Evolutionary conservation across 1,139 yeast genomes (phyloP).

Genomic region (Kluyveromyces sp.): DNA sequence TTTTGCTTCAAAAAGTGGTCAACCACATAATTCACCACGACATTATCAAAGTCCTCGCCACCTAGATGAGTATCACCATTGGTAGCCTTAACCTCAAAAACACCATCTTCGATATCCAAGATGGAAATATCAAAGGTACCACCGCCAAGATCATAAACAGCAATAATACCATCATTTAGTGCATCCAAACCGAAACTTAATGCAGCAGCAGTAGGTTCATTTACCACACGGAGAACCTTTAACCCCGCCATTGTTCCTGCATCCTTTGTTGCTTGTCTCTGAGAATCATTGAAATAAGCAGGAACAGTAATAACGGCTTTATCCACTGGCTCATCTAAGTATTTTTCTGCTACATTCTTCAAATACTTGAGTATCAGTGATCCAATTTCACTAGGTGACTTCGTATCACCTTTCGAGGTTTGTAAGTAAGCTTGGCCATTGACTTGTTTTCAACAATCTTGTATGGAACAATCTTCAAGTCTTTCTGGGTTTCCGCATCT

Average conservation of each 20-base stretch:
- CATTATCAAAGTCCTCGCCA: constrained; percentile 72
- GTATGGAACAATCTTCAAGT: constrained; percentile 48
- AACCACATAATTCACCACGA: constrained; percentile 48
- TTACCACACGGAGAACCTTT: constrained; percentile 60
- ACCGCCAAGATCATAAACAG: constrained; percentile 78
- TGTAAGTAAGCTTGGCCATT: constrained; percentile 60
- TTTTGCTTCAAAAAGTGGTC: constrained; percentile 37
- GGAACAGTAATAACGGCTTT: constrained; percentile 77
- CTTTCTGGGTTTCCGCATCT: constrained; percentile 60
- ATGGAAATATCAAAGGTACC: constrained; percentile 80
- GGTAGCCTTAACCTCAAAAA: constrained; percentile 75
- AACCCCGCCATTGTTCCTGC: constrained; percentile 64
- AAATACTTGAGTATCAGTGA: constrained; percentile 28
- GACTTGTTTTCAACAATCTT: constrained; percentile 38
- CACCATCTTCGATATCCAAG: constrained; percentile 72
- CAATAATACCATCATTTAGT: constrained; percentile 49
- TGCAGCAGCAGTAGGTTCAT: constrained; percentile 81
- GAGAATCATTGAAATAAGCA: constrained; percentile 72
- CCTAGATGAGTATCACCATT: constrained; percentile 81
- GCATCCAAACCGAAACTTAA: constrained; percentile 64
- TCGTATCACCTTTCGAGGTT: constrained; percentile 28
- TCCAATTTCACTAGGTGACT: constrained; percentile 27
- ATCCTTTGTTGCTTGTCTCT: constrained; percentile 67
- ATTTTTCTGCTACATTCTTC: constrained; percentile 48
- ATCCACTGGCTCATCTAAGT: constrained; percentile 36